Conservation (phyloP, 371 early-diverging fungal species). For the Mortierella sp. region DNA sequence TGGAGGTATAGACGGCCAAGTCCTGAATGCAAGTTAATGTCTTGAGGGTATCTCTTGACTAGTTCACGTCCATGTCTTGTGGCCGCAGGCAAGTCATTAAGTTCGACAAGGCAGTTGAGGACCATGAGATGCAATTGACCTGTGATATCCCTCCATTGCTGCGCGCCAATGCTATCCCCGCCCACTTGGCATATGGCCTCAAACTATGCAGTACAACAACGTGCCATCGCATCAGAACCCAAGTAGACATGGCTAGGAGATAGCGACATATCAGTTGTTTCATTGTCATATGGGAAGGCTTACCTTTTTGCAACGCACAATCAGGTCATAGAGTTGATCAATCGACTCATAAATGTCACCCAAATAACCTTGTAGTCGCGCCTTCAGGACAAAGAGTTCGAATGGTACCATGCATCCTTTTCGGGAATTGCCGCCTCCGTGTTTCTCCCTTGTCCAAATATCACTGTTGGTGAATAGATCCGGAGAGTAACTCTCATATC, state of each 20-base stretch:
- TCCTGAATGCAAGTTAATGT: conserved; percentile 62
- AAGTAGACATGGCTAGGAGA: neutral
- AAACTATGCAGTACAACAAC: conserved; percentile 11
- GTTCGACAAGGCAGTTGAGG: conserved; percentile 61
- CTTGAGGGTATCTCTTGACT: conserved; percentile 34
- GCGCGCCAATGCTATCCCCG: conserved; percentile 29
- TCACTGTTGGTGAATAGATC: conserved; percentile 22
- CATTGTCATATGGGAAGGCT: neutral
- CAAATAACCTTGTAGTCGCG: conserved; percentile 61
- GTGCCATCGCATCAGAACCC: neutral
- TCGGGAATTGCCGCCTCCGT: neutral
- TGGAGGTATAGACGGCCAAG: conserved; percentile 69
- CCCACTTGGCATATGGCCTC: conserved; percentile 38
- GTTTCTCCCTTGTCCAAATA: conserved; percentile 15
- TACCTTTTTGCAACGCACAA: conserved; percentile 65
- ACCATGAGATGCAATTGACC: conserved; percentile 65
- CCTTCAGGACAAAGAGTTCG: conserved; percentile 63
- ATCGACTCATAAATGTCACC: conserved; percentile 61
- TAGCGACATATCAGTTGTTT: neutral
- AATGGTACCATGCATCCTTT: conserved; percentile 64
- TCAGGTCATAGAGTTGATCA: conserved; percentile 62
- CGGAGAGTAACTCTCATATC: conserved; percentile 56
- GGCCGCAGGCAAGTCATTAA: conserved; percentile 61
- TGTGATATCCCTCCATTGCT: conserved; percentile 60
- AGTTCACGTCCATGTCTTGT: conserved; percentile 51